These are phyloP conservation scores for Phlebiopsis flavidoalba DNA, from an alignment of 768 basidiomycete genomes.

Conservation along the genomic window DNA sequence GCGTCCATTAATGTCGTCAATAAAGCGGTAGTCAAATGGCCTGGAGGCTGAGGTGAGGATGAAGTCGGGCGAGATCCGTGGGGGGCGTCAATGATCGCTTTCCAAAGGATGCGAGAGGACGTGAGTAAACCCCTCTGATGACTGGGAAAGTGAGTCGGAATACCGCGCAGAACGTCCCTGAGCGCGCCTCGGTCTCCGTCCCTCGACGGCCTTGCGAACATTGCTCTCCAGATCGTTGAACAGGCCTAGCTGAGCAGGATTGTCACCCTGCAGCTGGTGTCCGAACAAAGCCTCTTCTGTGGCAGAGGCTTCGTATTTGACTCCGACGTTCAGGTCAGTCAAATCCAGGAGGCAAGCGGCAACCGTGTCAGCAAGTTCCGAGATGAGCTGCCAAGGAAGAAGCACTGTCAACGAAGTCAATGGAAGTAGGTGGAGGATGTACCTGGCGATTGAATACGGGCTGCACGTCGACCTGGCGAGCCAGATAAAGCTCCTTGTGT, in stretches of 20 bases:
- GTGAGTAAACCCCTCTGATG: conserved; percentile 55
- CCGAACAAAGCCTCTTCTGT: conserved; percentile 65
- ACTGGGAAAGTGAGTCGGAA: conserved; percentile 61
- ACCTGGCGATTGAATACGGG: conserved; percentile 96
- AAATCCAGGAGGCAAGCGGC: conserved; percentile 78
- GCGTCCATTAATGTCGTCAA: conserved; percentile 96
- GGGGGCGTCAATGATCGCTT: conserved; percentile 82
- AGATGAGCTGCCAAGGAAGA: conserved; percentile 55
- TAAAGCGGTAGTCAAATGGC: conserved; percentile 84
- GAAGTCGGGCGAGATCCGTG: conserved; percentile 61
- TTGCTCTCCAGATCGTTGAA: conserved; percentile 88
- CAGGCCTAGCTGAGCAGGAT: conserved; percentile 52
- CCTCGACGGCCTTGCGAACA: conserved; percentile 70
- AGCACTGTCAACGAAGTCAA: neutral
- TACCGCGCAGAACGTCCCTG: conserved; percentile 63
- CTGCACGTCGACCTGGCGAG: conserved; percentile 97
- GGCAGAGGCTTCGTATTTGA: conserved; percentile 76
- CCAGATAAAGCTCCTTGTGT: conserved; percentile 97
- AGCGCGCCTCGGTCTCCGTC: conserved; percentile 56
- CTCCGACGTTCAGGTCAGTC: conserved; percentile 67
- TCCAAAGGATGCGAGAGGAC: conserved; percentile 95
- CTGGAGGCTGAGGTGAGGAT: conserved; percentile 61
- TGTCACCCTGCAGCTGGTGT: conserved; percentile 65
- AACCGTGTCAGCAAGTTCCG: conserved; percentile 90
- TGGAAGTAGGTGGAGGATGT: conserved; percentile 16